Percentiles rank a stretch among this genome's conserved stretches.
phyloP scores from a whole-genome alignment of 2,329 filamentous ascomycete species.

The Aspergillus fijiensis region DNA sequence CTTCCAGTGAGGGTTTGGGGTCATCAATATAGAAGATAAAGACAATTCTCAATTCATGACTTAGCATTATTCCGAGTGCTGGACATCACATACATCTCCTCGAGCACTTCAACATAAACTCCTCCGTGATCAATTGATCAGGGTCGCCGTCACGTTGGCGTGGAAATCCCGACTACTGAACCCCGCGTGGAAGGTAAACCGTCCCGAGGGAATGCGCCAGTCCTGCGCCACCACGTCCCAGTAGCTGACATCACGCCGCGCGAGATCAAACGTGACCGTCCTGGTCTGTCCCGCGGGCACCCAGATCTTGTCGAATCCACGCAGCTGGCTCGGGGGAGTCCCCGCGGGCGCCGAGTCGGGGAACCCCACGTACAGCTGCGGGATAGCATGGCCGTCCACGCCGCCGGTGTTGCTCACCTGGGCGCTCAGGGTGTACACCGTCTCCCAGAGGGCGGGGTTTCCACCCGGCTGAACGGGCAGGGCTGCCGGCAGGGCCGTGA shows the following conservation, averaged over 20 bases:
- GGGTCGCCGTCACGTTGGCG: neutral
- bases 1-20: no score
- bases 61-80: no score
- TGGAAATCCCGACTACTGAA: slow-evolving; percentile 18
- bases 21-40: neutral
- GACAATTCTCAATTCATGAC: no score
- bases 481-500: slow-evolving; percentile 52
- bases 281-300: slow-evolving; percentile 33
- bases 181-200: slow-evolving; percentile 16
- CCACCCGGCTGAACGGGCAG: slow-evolving; percentile 47
- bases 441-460: slow-evolving; percentile 25
- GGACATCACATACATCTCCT: no score
- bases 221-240: slow-evolving; percentile 37
- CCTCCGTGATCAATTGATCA: neutral
- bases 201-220: slow-evolving; percentile 32
- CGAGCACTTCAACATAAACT: no score
- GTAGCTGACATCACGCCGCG: slow-evolving; percentile 62
- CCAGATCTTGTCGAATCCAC: slow-evolving; percentile 62
- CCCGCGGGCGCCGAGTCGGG: slow-evolving; percentile 26
- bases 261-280: slow-evolving; percentile 54
- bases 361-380: slow-evolving; percentile 52
- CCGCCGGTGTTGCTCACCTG: slow-evolving; percentile 71
- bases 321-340: slow-evolving; percentile 53
- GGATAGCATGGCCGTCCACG: slow-evolving; percentile 68
- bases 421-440: slow-evolving; percentile 46